These are phyloP conservation scores for Colletotrichum lindemuthianum DNA, from an alignment of 2,329 filamentous ascomycete genomes.

Conservation along the genomic window DNA sequence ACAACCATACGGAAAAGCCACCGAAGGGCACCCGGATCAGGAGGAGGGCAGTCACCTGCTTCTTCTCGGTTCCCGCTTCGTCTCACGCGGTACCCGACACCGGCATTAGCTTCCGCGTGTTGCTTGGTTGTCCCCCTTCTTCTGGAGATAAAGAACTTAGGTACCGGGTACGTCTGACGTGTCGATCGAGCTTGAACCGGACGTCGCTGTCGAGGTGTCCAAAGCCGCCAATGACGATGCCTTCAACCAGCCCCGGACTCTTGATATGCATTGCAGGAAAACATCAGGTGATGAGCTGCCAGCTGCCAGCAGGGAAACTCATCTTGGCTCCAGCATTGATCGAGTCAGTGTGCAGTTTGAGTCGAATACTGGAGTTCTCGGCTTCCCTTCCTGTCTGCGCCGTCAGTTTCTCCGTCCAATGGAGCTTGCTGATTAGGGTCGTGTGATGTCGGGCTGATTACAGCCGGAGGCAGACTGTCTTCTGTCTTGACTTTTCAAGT, in stretches of 20 bases:
- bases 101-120: not conserved
- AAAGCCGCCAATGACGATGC: not conserved
- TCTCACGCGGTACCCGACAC: not conserved
- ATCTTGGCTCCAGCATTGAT: constrained; percentile 1
- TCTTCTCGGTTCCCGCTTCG: not conserved
- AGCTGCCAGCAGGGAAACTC: not conserved
- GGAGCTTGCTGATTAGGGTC: too few species aligned
- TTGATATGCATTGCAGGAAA: not conserved
- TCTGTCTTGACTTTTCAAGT: too few species aligned
- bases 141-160: not conserved
- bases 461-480: too few species aligned
- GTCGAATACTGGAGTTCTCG: not conserved
- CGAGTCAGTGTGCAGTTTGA: constrained; percentile 14
- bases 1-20: constrained; percentile 11
- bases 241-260: not conserved
- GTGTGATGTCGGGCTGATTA: too few species aligned
- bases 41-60: not conserved
- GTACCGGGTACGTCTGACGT: not conserved
- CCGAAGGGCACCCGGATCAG: not conserved
- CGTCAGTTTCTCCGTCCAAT: constrained; percentile 8
- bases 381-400: not conserved
- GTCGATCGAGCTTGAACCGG: not conserved
- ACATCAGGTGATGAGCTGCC: constrained; percentile 9
- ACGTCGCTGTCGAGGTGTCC: not conserved
- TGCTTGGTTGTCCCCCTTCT: not conserved